A percentile compares a stretch with the other conserved stretches of the same genome.
These are phyloP conservation scores for Colletotrichum salicis DNA, from an alignment of 2,329 filamentous ascomycete genomes.

Conservation along the genomic window DNA sequence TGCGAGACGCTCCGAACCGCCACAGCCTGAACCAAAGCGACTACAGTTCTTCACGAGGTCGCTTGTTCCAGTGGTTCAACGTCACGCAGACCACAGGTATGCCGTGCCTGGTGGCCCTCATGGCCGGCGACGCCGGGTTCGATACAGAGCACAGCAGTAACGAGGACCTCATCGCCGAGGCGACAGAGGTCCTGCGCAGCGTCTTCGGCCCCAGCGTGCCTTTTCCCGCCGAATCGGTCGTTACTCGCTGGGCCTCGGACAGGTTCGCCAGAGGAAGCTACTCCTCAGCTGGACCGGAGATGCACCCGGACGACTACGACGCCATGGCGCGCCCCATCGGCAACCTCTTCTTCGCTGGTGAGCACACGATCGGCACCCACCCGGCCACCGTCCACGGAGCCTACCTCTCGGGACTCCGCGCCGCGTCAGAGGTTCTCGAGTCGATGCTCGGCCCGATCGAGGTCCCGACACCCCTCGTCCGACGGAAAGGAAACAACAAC, in stretches of 20 bases:
- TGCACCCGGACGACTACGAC: constrained; percentile 90
- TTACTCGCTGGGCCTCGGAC: constrained; percentile 93
- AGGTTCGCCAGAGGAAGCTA: constrained; percentile 94
- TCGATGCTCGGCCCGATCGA: constrained; percentile 83
- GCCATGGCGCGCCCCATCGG: constrained; percentile 86
- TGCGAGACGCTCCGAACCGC: constrained; percentile 77
- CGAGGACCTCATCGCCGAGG: constrained; percentile 80
- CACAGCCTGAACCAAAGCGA: constrained; percentile 82
- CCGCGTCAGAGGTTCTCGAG: constrained; percentile 86
- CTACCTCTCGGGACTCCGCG: constrained; percentile 91
- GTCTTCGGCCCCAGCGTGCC: constrained; percentile 81
- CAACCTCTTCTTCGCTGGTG: constrained; percentile 93
- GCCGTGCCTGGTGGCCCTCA: constrained; percentile 87
- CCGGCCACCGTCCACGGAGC: constrained; percentile 97
- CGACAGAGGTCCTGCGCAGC: constrained; percentile 79
- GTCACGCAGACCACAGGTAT: constrained; percentile 89
- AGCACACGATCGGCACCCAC: constrained; percentile 95
- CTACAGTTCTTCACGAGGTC: constrained; percentile 82
- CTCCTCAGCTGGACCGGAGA: constrained; percentile 87
- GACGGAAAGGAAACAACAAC: constrained; percentile 65
- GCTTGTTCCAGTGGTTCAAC: constrained; percentile 99
- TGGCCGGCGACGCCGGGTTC: constrained; percentile 94
- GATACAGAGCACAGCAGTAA: constrained; percentile 84
- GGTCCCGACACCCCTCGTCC: constrained; percentile 79
- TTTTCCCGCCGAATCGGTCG: constrained; percentile 82